Conservation (phyloP, 257 asterid species). For the Ballota nigra region DNA sequence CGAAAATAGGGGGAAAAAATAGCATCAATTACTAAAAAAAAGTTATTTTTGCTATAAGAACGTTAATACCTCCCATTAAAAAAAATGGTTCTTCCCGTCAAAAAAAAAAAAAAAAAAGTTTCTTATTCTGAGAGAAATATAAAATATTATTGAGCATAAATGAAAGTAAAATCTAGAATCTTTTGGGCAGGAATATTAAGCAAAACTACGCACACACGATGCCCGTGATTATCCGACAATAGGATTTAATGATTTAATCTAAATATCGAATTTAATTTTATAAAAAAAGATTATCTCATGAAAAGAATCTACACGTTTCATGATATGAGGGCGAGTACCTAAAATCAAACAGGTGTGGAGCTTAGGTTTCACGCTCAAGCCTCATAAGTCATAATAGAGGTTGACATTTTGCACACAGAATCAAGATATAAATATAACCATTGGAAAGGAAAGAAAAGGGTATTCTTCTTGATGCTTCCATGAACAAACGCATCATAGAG, state of each 20-base stretch:
- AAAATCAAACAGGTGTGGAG: background rate
- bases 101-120: no score
- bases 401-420: slow-evolving; percentile 7
- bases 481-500: background rate
- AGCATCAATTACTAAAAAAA: no score
- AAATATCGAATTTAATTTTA: background rate
- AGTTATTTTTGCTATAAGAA: no score
- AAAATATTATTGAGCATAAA: no score
- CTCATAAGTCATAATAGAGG: no score
- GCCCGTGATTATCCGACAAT: background rate
- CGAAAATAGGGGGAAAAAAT: no score
- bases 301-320: background rate
- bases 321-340: background rate
- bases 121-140: no score
- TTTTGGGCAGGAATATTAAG: background rate
- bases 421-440: background rate
- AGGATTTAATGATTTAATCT: no score
- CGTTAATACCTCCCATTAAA: no score
- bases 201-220: background rate
- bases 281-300: background rate
- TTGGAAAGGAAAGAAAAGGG: background rate
- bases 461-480: slow-evolving; percentile 7
- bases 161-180: background rate
- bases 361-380: slow-evolving; percentile 3
- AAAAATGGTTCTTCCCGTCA: no score